phyloP scores from a whole-genome alignment of 148 eudicot genomes.

The Cornus controversa region DNA sequence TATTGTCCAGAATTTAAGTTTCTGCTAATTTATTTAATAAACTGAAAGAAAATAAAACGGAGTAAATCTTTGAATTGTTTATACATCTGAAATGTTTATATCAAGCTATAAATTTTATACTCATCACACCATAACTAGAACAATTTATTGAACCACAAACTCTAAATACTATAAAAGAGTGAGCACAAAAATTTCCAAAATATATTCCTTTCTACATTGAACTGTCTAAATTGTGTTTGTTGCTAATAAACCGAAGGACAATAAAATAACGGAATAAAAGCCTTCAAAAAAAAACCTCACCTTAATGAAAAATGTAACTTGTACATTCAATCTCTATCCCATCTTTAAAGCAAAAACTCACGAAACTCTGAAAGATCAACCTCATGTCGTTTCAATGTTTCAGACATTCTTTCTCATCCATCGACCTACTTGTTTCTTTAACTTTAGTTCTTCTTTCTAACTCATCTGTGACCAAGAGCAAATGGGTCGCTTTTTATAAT shows the following conservation, averaged over 20 bases:
- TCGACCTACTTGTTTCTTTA: neutral
- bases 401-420: neutral
- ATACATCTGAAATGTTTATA: too few relatives aligned
- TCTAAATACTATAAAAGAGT: too few relatives aligned
- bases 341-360: neutral
- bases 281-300: neutral
- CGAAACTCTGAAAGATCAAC: neutral
- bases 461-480: neutral
- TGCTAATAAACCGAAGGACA: neutral
- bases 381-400: neutral
- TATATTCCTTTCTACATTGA: neutral
- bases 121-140: too few relatives aligned
- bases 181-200: too few relatives aligned
- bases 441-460: too few relatives aligned
- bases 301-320: neutral
- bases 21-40: too few relatives aligned
- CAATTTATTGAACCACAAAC: too few relatives aligned
- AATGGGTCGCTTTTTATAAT: too few relatives aligned
- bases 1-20: too few relatives aligned
- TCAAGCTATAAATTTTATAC: too few relatives aligned
- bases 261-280: neutral
- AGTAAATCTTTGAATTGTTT: too few relatives aligned
- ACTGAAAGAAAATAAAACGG: too few relatives aligned
- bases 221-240: neutral
- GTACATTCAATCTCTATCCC: neutral